phyloP scores from a whole-genome alignment of 495 filamentous ascomycete species.

The Cercophora scortea region DNA sequence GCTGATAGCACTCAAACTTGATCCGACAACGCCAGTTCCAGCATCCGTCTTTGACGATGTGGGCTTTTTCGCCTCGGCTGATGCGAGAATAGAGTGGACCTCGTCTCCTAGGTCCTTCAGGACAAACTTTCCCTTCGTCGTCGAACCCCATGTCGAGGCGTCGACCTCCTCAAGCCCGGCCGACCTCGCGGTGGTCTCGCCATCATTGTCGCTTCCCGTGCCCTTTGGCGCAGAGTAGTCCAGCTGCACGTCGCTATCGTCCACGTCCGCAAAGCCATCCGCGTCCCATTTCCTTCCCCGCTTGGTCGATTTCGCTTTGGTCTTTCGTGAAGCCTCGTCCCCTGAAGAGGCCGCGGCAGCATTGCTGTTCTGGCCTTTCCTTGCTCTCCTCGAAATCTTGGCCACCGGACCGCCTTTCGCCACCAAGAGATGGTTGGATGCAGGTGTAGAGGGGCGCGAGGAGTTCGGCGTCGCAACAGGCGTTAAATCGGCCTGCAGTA shows the following conservation, averaged over 20 bases:
- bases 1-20: constrained; percentile 69
- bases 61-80: constrained; percentile 55
- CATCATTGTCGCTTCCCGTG: constrained; percentile 45
- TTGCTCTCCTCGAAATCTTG: constrained; percentile 71
- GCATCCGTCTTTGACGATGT: constrained; percentile 26
- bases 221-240: constrained; percentile 69
- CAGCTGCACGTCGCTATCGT: constrained; percentile 60
- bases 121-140: constrained; percentile 87
- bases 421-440: constrained; percentile 55
- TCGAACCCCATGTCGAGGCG: constrained; percentile 71
- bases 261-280: constrained; percentile 80
- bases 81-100: constrained; percentile 79
- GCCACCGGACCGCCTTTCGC: constrained; percentile 63
- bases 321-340: constrained; percentile 61
- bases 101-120: constrained; percentile 89
- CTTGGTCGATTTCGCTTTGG: constrained; percentile 47
- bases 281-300: constrained; percentile 86
- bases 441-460: constrained; percentile 74
- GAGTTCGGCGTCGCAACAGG: constrained; percentile 64
- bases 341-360: constrained; percentile 72
- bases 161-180: constrained; percentile 63
- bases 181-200: constrained; percentile 32
- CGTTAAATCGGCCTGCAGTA: constrained; percentile 51
- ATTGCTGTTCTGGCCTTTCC: constrained; percentile 58
- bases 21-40: constrained; percentile 57